phyloP scores from a whole-genome alignment of 1,139 yeast species.

The Hemisphaericaspora subhashii region DNA sequence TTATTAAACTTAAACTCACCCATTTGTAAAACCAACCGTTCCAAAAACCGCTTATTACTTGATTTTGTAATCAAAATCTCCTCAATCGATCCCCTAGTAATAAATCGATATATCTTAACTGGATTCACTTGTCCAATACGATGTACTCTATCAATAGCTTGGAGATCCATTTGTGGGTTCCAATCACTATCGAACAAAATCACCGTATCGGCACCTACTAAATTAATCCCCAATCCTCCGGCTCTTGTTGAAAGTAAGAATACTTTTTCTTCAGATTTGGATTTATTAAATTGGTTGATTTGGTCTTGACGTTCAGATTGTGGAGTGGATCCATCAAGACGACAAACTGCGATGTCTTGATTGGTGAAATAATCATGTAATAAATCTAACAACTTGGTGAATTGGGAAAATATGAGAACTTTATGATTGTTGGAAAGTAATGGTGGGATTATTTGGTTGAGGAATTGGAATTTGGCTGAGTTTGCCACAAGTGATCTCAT shows the following conservation, averaged over 20 bases:
- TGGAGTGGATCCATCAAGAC: conserved; percentile 76
- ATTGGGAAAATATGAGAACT: conserved; percentile 79
- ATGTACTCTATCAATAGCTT: conserved; percentile 95
- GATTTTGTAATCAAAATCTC: conserved; percentile 77
- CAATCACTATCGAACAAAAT: conserved; percentile 90
- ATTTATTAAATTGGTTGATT: conserved; percentile 53
- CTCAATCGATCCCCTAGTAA: conserved; percentile 78
- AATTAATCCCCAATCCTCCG: conserved; percentile 90
- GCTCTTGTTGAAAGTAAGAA: conserved; percentile 88
- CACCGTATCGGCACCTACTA: conserved; percentile 87
- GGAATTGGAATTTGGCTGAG: conserved; percentile 70
- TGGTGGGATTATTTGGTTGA: conserved; percentile 60
- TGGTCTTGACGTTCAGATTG: conserved; percentile 67
- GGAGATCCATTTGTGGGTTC: conserved; percentile 96
- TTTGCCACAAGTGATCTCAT: conserved; percentile 37
- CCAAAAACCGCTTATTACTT: conserved; percentile 74
- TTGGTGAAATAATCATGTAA: conserved; percentile 61
- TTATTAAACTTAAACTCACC: conserved; percentile 69
- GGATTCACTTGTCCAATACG: conserved; percentile 88
- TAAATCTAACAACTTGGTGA: conserved; percentile 74
- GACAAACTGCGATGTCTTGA: conserved; percentile 45
- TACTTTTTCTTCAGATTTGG: conserved; percentile 35
- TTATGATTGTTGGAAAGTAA: conserved; percentile 58
- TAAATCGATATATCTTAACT: conserved; percentile 75
- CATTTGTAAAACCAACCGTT: conserved; percentile 78